Base-by-base conservation (phyloP, 2,329 filamentous ascomycete genomes). In the Ophiostoma quercus region DNA sequence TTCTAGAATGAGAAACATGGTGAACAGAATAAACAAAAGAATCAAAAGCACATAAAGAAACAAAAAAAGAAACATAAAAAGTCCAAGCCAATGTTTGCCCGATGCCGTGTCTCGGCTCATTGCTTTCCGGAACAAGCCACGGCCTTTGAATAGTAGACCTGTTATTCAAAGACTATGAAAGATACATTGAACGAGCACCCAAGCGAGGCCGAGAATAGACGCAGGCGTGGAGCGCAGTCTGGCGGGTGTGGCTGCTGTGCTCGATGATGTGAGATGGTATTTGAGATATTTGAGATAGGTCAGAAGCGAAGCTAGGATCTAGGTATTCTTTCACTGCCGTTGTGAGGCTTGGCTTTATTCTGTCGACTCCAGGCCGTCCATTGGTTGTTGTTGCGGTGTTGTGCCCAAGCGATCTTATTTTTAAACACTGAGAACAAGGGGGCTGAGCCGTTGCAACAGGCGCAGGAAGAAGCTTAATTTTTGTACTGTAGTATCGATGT, bases 151-250 rank as follows among this genome's bases (percentile, higher is more conserved):
- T 57, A 25, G 65, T 51, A n/a, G 47, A 25, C 3, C 9, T 8
- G n/a, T 66, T 66, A 9, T 66, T n/a, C 12, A 72, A 29, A 16
- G 43, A 57, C 16, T 12, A 7, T 47, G 43, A 47, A 57, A 57
- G n/a, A 14, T 57, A 57, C 7, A 2, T 66, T 37, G 16, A 54
- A 43, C 22, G 25, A 16, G 54, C 11, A 57, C n/a, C n/a, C 51
- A 57, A 29, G 51, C 54, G 54, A 32, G 25, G 14, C 25, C 25
- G 22, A 60, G 25, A 32, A 60, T 29, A 60, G 54, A 60, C 54
- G 11, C 54, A 32, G 51, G 22, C 51, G n/a, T 12, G 11, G 54
- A 32, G 14, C 19, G 54, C 51, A 57, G 51, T 25, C 25, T 60
- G 11, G 7, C 54, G 6, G 11, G 25, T 34, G 57, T 32, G 22